These are phyloP conservation scores for Aspergillus brunneoviolaceus DNA, from an alignment of 2,329 filamentous ascomycete genomes.

Conservation along the genomic window DNA sequence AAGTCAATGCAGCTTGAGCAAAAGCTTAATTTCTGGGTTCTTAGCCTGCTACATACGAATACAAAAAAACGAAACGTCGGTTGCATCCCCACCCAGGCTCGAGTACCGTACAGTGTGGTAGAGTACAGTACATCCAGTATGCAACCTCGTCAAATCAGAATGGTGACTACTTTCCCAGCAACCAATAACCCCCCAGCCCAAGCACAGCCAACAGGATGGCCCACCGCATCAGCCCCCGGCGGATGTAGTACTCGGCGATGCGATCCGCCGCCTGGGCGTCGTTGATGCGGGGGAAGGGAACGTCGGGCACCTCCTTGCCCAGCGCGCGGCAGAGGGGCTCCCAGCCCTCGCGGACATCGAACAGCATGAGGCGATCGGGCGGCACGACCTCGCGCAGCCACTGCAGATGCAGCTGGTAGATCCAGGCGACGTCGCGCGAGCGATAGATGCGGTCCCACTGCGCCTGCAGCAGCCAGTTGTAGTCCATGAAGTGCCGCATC, in stretches of 20 bases:
- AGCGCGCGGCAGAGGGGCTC: conserved; percentile 47
- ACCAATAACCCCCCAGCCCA: conserved; percentile 6
- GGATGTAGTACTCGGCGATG: conserved; percentile 22
- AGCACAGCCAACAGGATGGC: conserved; percentile 21
- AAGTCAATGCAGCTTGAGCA: neutral
- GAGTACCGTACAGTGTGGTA: neutral
- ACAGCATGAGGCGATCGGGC: conserved; percentile 37
- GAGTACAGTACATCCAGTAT: neutral
- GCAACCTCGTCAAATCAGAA: no score
- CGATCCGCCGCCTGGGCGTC: conserved; percentile 27
- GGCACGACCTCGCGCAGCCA: conserved; percentile 30
- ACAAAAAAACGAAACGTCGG: neutral
- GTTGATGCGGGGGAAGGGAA: conserved; percentile 42
- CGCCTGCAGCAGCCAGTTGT: conserved; percentile 13
- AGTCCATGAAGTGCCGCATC: conserved; percentile 25
- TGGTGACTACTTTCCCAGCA: neutral
- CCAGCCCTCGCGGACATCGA: conserved; percentile 47
- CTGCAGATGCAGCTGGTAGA: conserved; percentile 23
- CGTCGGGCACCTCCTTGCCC: conserved; percentile 38
- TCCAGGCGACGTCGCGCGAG: conserved; percentile 6
- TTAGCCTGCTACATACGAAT: neutral
- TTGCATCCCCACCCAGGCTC: no score
- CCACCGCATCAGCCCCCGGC: conserved; percentile 32
- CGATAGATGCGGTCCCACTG: conserved; percentile 26
- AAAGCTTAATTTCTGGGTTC: neutral